A percentile compares a stretch with the other conserved stretches of the same genome.
phyloP scores from a whole-genome alignment of 139 green algal genomes.

The Mychonastes homosphaera region DNA sequence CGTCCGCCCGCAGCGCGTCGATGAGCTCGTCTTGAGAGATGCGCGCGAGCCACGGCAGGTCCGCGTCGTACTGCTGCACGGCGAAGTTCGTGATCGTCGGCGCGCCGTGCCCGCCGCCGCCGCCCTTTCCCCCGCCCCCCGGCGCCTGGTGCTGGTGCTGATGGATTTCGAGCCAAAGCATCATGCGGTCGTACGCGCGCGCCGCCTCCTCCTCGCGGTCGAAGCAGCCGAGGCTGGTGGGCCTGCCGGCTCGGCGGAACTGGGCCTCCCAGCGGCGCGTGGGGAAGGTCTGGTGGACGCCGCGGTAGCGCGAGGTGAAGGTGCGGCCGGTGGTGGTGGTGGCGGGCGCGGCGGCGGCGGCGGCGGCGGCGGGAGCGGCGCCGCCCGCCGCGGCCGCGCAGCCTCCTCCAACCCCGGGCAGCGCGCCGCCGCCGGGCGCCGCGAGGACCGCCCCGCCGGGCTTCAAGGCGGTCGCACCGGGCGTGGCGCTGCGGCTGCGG shows the following conservation, averaged over 20 bases:
- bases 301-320: slow-evolving; percentile 73
- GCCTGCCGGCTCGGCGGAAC: slow-evolving; percentile 74
- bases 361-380: no score
- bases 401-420: no score
- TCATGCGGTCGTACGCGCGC: slow-evolving; percentile 87
- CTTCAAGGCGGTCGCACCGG: no score
- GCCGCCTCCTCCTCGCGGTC: slow-evolving; percentile 75
- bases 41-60: slow-evolving; percentile 53
- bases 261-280: slow-evolving; percentile 83
- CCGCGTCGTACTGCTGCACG: slow-evolving; percentile 60
- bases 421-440: no score
- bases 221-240: slow-evolving; percentile 68
- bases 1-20: slow-evolving; percentile 56
- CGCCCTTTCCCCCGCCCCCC: slow-evolving; percentile 53
- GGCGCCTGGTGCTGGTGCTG: slow-evolving; percentile 53
- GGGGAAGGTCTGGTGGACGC: slow-evolving; percentile 85
- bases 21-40: slow-evolving; percentile 77
- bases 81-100: slow-evolving; percentile 92
- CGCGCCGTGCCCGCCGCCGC: no score
- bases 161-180: slow-evolving; percentile 83
- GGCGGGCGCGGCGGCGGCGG: no score
- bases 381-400: no score
- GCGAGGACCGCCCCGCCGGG: no score
- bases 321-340: slow-evolving; percentile 46
- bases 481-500: no score